A percentile compares a stretch with the other conserved stretches of the same genome.
Evolutionary conservation across 148 eudicot genomes (phyloP).

Genomic region (Arbutus unedo): DNA sequence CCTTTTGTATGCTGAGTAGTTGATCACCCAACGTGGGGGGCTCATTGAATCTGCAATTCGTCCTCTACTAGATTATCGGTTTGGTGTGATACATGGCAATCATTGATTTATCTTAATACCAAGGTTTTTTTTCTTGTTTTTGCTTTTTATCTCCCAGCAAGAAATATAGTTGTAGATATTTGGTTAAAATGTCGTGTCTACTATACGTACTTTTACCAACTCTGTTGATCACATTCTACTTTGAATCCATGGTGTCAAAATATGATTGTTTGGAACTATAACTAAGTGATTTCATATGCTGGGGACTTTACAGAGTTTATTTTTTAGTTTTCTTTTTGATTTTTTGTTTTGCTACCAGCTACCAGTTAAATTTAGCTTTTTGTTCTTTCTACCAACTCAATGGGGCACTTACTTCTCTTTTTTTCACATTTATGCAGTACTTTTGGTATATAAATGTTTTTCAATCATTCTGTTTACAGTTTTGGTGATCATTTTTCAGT

Average conservation of each 20-base stretch:
- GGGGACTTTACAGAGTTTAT: background rate
- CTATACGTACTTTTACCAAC: background rate
- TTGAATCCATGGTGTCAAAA: background rate
- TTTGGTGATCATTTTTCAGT: constrained; percentile 1
- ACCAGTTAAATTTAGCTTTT: background rate
- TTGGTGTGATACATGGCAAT: background rate
- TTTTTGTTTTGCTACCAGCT: background rate
- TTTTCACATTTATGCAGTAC: no score
- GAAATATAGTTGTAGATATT: background rate
- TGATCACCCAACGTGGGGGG: background rate
- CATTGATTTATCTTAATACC: background rate
- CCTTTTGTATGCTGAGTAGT: background rate
- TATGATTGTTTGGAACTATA: background rate
- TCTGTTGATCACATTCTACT: background rate
- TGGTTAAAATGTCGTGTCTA: background rate
- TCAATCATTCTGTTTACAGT: background rate
- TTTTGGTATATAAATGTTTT: no score
- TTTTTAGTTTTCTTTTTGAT: background rate
- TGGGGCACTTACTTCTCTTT: no score
- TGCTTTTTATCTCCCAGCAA: background rate
- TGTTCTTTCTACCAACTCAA: no score
- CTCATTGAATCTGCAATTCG: background rate
- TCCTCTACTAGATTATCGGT: background rate
- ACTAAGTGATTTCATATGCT: background rate
- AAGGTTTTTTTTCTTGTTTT: background rate